Evolutionary conservation across 208 protist genomes (phyloP).

Genomic region (Endotrypanum monterogeii): DNA sequence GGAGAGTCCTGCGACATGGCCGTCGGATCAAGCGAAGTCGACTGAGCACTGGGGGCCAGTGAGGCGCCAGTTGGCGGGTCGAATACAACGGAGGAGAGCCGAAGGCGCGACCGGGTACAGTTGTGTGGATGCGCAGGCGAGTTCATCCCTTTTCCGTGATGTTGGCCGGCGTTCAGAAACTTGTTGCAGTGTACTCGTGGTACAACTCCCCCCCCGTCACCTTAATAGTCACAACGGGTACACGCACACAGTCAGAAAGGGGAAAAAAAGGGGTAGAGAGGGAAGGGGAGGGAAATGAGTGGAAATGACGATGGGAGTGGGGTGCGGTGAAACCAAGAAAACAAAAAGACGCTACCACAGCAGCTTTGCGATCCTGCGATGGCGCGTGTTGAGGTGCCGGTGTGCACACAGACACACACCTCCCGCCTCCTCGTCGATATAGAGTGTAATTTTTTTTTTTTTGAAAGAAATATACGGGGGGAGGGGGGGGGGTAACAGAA

Average conservation of each 20-base stretch:
- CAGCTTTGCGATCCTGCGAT: no score
- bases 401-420: neutral
- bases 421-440: no score
- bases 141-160: neutral
- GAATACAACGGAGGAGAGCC: neutral
- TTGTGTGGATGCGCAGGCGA: neutral
- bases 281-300: neutral
- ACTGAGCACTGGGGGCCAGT: neutral
- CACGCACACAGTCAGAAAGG: neutral
- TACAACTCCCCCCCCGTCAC: neutral
- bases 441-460: no score
- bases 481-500: neutral
- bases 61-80: neutral
- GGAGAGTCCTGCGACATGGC: conserved; percentile 2
- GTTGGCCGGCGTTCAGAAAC: neutral
- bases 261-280: neutral
- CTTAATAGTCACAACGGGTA: neutral
- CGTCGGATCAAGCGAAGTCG: neutral
- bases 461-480: neutral
- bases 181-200: neutral
- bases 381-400: no score
- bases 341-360: no score
- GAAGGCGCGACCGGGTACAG: neutral
- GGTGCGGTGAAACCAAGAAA: neutral
- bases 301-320: no score